Evolutionary conservation across 1,284 basidiomycete genomes (phyloP).

Genomic region (Baeospora myosura): DNA sequence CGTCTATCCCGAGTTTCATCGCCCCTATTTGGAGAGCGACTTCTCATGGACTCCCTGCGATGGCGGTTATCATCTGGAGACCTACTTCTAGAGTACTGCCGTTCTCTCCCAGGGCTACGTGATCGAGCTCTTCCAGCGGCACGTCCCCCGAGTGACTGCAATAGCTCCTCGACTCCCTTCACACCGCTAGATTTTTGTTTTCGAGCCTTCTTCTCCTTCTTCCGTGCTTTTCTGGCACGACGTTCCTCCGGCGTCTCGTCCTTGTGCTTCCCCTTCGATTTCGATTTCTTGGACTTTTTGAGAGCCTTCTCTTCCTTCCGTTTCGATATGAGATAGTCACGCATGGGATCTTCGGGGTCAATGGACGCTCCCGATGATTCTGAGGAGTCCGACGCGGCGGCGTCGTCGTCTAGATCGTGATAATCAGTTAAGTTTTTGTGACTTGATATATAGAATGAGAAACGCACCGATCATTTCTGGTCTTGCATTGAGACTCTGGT

Average conservation of each 20-base stretch:
- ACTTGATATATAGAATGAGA: conserved; percentile 7
- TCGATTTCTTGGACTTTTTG: conserved; percentile 53
- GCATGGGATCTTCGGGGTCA: conserved; percentile 97
- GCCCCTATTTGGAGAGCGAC: conserved; percentile 85
- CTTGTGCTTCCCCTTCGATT: conserved; percentile 49
- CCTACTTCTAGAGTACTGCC: conserved; percentile 19
- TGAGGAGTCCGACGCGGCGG: conserved; percentile 53
- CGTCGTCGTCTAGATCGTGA: conserved; percentile 31
- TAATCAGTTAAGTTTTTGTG: conserved; percentile 7
- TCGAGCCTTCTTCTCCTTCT: conserved; percentile 37
- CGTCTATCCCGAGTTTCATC: conserved; percentile 77
- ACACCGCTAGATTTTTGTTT: conserved; percentile 35
- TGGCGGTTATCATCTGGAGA: too few relatives aligned
- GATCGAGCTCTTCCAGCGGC: conserved; percentile 17
- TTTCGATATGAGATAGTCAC: conserved; percentile 74
- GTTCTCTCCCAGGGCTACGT: conserved; percentile 14
- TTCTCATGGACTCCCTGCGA: too few relatives aligned
- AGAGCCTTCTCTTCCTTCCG: conserved; percentile 59
- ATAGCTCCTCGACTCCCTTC: conserved; percentile 45
- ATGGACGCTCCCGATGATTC: conserved; percentile 64
- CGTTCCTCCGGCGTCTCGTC: conserved; percentile 65
- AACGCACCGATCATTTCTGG: conserved; percentile 63
- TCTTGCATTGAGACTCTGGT: conserved; percentile 79
- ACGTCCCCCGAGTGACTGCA: conserved; percentile 35
- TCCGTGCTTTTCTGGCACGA: conserved; percentile 25